phyloP scores from a whole-genome alignment of 441 rosid species.

The Erodium moschatum region DNA sequence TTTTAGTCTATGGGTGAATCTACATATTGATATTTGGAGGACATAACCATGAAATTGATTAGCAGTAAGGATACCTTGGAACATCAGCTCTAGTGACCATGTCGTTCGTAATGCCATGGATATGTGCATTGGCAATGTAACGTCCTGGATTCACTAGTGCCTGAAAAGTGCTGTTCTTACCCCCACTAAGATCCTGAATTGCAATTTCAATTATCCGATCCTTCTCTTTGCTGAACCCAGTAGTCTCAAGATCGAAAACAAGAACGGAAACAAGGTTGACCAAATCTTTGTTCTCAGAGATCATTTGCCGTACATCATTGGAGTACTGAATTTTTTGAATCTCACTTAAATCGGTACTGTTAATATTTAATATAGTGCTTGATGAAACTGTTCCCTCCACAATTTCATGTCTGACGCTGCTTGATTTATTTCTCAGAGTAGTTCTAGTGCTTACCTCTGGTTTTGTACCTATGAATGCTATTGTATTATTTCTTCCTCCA shows the following conservation, averaged over 20 bases:
- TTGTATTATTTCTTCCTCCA: conserved; percentile 46
- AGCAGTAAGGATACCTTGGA: conserved; percentile 53
- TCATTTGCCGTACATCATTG: conserved; percentile 34
- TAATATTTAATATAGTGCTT: conserved; percentile 30
- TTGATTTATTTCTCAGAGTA: conserved; percentile 26
- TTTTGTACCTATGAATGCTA: conserved; percentile 43
- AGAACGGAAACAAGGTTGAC: conserved; percentile 46
- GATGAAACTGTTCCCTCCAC: conserved; percentile 38
- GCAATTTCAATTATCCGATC: conserved; percentile 74
- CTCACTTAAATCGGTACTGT: conserved; percentile 26
- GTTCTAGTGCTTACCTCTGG: conserved; percentile 30
- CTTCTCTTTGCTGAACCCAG: conserved; percentile 45
- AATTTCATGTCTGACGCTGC: conserved; percentile 30
- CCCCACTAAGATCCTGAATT: conserved; percentile 69
- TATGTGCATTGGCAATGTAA: conserved; percentile 35
- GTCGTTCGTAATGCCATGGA: conserved; percentile 56
- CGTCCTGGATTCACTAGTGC: conserved; percentile 65
- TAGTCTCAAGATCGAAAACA: conserved; percentile 71
- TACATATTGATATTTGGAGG: neutral
- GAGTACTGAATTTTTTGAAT: conserved; percentile 30
- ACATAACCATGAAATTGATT: conserved; percentile 6
- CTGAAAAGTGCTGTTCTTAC: conserved; percentile 75
- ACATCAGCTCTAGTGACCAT: conserved; percentile 66
- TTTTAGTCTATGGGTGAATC: neutral
- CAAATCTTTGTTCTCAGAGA: conserved; percentile 44